phyloP scores from a whole-genome alignment of 768 basidiomycete species.

The Roridomyces roridus region DNA sequence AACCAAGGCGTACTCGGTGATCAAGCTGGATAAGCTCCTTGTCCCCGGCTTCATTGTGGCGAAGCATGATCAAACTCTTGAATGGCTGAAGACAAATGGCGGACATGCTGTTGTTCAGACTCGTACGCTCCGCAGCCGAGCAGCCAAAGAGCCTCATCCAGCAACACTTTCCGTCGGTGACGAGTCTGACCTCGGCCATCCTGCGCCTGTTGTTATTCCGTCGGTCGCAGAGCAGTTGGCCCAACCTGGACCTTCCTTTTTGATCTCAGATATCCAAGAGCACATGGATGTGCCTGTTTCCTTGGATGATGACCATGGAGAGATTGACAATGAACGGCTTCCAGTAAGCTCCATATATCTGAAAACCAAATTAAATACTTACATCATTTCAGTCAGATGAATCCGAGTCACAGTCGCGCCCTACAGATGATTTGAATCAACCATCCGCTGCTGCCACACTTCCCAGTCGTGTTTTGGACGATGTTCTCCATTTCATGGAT shows the following conservation, averaged over 20 bases:
- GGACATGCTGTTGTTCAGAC: slow-evolving; percentile 15
- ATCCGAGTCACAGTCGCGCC: too few relatives aligned
- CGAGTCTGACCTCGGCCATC: slow-evolving; percentile 1
- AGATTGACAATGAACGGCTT: too few relatives aligned
- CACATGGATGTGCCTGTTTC: too few relatives aligned
- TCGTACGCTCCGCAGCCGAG: slow-evolving; percentile 17
- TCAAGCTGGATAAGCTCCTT: slow-evolving; percentile 15
- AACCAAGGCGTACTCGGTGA: slow-evolving; percentile 13
- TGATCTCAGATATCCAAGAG: too few relatives aligned
- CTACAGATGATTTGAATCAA: too few relatives aligned
- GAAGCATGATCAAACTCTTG: slow-evolving; percentile 16
- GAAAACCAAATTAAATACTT: too few relatives aligned
- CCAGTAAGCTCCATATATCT: too few relatives aligned
- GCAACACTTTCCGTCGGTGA: neutral
- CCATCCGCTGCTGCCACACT: neutral
- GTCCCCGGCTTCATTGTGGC: slow-evolving; percentile 12
- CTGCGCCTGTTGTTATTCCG: slow-evolving; percentile 7
- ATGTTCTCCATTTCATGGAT: slow-evolving; percentile 15
- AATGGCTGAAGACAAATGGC: slow-evolving; percentile 9
- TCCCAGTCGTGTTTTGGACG: slow-evolving; percentile 10
- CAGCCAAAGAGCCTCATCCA: slow-evolving; percentile 3
- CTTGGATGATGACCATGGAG: too few relatives aligned
- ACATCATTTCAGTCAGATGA: too few relatives aligned
- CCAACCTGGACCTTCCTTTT: neutral
- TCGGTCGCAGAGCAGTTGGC: neutral